These are phyloP conservation scores for Solanum chaucha DNA, from an alignment of 257 asterid genomes.

Conservation along the genomic window DNA sequence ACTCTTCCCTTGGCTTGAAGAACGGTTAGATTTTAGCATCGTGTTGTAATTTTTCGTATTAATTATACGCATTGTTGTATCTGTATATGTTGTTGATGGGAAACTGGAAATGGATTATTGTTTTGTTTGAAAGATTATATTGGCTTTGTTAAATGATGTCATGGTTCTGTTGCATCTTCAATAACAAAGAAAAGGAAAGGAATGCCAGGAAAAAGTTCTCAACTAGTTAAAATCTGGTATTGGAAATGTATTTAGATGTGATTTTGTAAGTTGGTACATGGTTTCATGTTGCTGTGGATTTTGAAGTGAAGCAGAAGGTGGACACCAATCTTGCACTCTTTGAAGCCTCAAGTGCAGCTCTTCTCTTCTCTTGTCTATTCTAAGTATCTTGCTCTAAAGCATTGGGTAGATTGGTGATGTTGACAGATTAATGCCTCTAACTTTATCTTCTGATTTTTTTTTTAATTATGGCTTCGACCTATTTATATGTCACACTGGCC, in stretches of 20 bases:
- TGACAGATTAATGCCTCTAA: not conserved
- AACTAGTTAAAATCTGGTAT: not conserved
- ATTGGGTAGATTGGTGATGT: too few relatives aligned
- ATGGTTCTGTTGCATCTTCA: not conserved
- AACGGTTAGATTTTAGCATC: conserved; percentile 30
- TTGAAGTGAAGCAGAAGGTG: not conserved
- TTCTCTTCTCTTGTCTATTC: too few relatives aligned
- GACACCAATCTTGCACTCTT: not conserved
- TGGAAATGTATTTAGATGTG: not conserved
- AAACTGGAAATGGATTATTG: not conserved
- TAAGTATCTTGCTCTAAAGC: too few relatives aligned
- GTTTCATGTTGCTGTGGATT: not conserved
- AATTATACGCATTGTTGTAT: not conserved
- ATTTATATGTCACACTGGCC: not conserved
- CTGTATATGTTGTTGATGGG: not conserved
- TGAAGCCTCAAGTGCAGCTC: too few relatives aligned
- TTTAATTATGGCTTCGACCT: not conserved
- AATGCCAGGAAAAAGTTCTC: not conserved
- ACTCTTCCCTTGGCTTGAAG: conserved; percentile 65
- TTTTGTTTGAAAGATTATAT: not conserved
- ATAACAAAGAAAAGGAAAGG: not conserved
- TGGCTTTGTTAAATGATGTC: not conserved
- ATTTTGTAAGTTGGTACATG: not conserved
- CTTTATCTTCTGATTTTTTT: not conserved
- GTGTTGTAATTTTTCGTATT: not conserved